Evolutionary conservation across 2,329 filamentous ascomycete genomes (phyloP), one percentile per base, ranked within the genome.

Genomic region (Chaetomiaceae sp.): DNA sequence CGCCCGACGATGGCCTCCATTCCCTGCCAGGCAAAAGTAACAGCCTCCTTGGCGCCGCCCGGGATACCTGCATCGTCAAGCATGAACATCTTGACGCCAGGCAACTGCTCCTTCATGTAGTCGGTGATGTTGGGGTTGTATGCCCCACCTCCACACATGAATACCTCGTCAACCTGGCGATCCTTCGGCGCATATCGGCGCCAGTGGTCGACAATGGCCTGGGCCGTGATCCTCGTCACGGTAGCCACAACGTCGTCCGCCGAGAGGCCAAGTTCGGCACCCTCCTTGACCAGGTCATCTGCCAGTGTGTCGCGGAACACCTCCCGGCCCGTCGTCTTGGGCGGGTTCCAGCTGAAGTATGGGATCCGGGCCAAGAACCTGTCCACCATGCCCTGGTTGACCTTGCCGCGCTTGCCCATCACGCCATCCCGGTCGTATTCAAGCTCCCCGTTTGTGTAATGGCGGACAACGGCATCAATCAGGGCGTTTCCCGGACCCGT

Each of bases 21-120:
- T 3, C 73, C 79, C 63, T 81, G 77, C 73, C 77, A 80, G 4
- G 81, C 79, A 60, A 83, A 82, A 1, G 74, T 78, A 45, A 80
- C 70, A 20, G 78, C 77, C 61, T 83, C 79, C 62, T 83, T 83
- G 3, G 79, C 79, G 30, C 73, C 75, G 1, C 75, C 45, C 0
- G 77, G 76, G 43, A 83, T 72, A 4, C 79, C 79, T 3, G 77
- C 77, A 42, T 77, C 77, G 55, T 82, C 77, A 6, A 83, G 67
- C 70, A 78, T 77, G 47, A 72, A 65, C 39, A 83, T 76, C 33
- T 66, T 69, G 2, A 73, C 72, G 33, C 69, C 66, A 13, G 73
- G 78, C 57, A 73, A 77, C 53, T 69, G 64, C 48, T 62, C 59
- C 61, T 78, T 73, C 55, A 83, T 73, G 60, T 73, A 78, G 6